Percentiles rank a stretch among this genome's conserved stretches.
Evolutionary conservation across 2,329 filamentous ascomycete genomes (phyloP).

Genomic region (Neopestalotiopsis sp.): DNA sequence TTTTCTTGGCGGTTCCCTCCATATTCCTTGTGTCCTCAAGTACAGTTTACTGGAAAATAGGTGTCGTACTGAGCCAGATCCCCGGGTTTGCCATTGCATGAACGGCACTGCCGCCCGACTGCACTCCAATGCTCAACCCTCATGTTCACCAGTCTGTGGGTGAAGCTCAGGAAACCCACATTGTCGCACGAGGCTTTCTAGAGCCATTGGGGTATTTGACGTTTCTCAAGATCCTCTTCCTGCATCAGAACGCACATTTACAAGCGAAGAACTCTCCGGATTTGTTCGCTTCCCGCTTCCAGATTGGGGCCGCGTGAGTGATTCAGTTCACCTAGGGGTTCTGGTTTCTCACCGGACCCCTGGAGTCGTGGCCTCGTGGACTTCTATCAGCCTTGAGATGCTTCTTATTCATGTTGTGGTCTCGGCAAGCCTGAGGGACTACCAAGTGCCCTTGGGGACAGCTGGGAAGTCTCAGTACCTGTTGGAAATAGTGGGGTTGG

Average conservation of each 20-base stretch:
- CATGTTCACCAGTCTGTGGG: background rate
- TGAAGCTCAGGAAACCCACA: background rate
- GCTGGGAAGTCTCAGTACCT: background rate
- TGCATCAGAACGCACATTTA: constrained; percentile 4
- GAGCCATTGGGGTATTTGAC: background rate
- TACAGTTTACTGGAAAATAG: background rate
- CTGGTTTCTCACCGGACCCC: background rate
- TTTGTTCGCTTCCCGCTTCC: constrained; percentile 21
- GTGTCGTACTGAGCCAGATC: background rate
- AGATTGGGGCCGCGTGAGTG: constrained; percentile 1
- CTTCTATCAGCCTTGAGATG: background rate
- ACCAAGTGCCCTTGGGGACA: background rate
- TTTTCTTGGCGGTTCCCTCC: background rate
- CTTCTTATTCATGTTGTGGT: constrained; percentile 6
- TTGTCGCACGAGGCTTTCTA: background rate
- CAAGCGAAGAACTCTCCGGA: constrained; percentile 8
- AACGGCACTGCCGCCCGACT: background rate
- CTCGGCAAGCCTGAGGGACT: background rate
- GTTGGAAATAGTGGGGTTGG: background rate
- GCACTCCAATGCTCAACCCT: background rate
- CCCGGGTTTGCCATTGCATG: background rate
- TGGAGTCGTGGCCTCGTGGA: constrained; percentile 1
- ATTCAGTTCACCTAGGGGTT: background rate
- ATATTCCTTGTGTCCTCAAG: background rate
- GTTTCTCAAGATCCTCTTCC: constrained; percentile 12